Evolutionary conservation across 2,329 filamentous ascomycete species (phyloP), one percentile per base, ranked within the genome.

Genomic region (Intubia oerlemansii): DNA sequence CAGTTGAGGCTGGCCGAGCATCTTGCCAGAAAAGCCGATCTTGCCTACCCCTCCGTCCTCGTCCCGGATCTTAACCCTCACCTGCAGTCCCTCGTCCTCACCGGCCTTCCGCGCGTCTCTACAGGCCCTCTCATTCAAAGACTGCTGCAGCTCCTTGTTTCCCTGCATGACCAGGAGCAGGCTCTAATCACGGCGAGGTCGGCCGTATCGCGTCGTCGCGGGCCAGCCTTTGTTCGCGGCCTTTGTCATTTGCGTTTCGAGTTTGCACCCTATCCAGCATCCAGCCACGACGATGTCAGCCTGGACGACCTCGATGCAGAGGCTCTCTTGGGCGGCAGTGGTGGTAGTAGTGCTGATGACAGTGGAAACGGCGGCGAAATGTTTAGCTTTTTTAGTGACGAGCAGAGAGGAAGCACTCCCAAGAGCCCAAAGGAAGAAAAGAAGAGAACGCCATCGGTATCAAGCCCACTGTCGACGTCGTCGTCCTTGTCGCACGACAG

Each of bases 41-140:
- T 51, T 18, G 52, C 54, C 6, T 67, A 57, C 36, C 56, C 59
- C 3, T 47, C 55, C 28, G 41, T 48, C 10, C 62, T 65, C 30
- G 41, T 52, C 4, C 66, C 67, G 0, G 56, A 67, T 27, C 57
- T 59, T 47, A 72, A 70, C 34, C 57, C 64, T 1, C 55, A 64
- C 4, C 42, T 73, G 14, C 44, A 42, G 9, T 59, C 56, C 1
- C 39, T 73, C 15, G 62, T 59, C 4, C 44, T 73, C 14, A 65
- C 62, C 0, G 46, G 52, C 17, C 51, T 72, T 4, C 67, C 67
- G 0, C 52, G 61, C 7, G 53, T 54, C 15, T 67, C 65, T 1
- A 50, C 44, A 5, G 65, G 64, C 1, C 52, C 52, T 5, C 34
- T 69, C 10, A 52, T 62, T 18, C 39, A 49, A n/a, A 51, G 44